These are phyloP conservation scores for Melampsora americana DNA, from an alignment of 1,284 basidiomycete genomes.

Conservation along the genomic window DNA sequence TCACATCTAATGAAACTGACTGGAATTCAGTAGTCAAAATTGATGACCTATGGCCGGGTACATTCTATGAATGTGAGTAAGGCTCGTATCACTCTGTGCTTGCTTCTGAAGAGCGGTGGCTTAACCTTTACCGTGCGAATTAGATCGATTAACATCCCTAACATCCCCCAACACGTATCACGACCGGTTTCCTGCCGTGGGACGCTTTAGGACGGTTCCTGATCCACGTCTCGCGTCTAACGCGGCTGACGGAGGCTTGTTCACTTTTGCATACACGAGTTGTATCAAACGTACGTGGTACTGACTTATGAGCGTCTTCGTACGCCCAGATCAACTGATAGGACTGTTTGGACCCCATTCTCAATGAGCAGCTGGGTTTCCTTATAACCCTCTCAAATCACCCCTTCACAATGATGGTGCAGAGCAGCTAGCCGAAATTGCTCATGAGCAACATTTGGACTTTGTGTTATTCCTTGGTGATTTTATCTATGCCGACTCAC, in stretches of 20 bases:
- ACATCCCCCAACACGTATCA: slow-evolving; percentile 19
- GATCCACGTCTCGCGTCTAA: slow-evolving; percentile 42
- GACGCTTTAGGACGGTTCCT: slow-evolving; percentile 46
- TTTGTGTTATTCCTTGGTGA: slow-evolving; percentile 47
- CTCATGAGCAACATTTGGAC: slow-evolving; percentile 10
- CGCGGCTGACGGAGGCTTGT: slow-evolving; percentile 2
- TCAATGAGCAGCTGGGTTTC: slow-evolving; percentile 30
- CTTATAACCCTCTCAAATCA: slow-evolving; percentile 34
- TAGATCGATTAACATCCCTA: slow-evolving; percentile 34
- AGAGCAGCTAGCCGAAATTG: slow-evolving; percentile 27
- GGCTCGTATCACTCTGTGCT: background rate
- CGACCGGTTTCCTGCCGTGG: slow-evolving; percentile 36
- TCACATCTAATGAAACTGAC: slow-evolving; percentile 29
- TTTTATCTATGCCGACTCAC: slow-evolving; percentile 47
- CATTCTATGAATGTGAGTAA: slow-evolving; percentile 27
- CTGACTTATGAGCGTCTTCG: background rate
- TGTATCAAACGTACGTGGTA: slow-evolving; percentile 42
- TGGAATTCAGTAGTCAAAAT: slow-evolving; percentile 38
- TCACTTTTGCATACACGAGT: slow-evolving; percentile 35
- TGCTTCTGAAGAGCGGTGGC: background rate
- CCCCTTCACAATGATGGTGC: slow-evolving; percentile 36
- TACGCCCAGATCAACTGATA: background rate
- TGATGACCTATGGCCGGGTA: slow-evolving; percentile 25
- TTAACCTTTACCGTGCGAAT: background rate
- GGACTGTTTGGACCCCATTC: background rate